These are phyloP conservation scores for Erodium maritimum DNA, from an alignment of 345 rosid species.

Conservation along the genomic window DNA sequence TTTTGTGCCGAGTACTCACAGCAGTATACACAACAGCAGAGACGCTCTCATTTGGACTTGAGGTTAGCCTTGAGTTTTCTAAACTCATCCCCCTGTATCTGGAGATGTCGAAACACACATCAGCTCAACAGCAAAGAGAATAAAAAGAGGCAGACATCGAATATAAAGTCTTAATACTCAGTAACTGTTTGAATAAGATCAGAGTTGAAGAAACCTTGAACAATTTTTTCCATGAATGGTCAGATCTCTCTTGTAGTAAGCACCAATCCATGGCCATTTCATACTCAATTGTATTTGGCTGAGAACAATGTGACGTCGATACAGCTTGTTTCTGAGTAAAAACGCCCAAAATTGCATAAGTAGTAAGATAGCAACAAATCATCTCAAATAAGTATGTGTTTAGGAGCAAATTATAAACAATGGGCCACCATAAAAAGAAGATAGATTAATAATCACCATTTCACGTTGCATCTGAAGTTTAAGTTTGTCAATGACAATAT, in stretches of 20 bases:
- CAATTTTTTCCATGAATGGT: conserved; percentile 21
- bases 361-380: background rate
- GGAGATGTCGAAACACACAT: conserved; percentile 8
- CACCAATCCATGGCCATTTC: conserved; percentile 89
- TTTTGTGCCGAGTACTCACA: too few relatives aligned
- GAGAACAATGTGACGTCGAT: conserved; percentile 84
- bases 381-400: background rate
- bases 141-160: background rate
- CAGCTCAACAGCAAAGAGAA: conserved; percentile 7
- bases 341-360: background rate
- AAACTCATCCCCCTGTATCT: conserved; percentile 52
- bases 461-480: conserved; percentile 39
- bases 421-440: background rate
- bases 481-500: conserved; percentile 35
- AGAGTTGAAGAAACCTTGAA: conserved; percentile 27
- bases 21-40: too few relatives aligned
- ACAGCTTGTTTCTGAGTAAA: conserved; percentile 50
- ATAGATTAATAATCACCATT: conserved; percentile 25
- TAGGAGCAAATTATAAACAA: background rate
- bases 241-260: conserved; percentile 37
- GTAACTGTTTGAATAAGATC: background rate
- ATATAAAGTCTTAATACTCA: background rate
- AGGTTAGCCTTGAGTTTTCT: conserved; percentile 24
- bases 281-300: conserved; percentile 73
- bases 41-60: conserved; percentile 30